Evolutionary conservation across 2,329 filamentous ascomycete genomes (phyloP).

Genomic region (Dissoconium aciculare): DNA sequence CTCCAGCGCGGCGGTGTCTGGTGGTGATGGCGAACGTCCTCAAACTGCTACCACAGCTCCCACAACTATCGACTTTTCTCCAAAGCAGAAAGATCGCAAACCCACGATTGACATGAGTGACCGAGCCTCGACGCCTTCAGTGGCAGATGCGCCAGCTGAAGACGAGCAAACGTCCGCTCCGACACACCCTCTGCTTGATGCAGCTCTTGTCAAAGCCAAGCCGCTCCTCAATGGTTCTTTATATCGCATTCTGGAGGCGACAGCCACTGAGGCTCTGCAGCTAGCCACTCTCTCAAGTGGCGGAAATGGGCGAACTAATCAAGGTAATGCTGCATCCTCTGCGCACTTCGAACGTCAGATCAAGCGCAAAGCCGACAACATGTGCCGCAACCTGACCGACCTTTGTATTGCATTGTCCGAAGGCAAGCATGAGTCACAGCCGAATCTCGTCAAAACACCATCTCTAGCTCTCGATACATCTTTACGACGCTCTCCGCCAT

Average conservation of each 20-base stretch:
- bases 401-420: constrained; percentile 63
- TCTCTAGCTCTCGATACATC: constrained; percentile 10
- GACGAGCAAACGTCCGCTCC: constrained; percentile 37
- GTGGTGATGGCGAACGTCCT: constrained; percentile 64
- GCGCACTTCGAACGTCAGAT: constrained; percentile 59
- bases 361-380: constrained; percentile 76
- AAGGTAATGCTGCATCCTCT: not conserved
- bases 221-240: constrained; percentile 53
- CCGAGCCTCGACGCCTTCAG: constrained; percentile 20
- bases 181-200: constrained; percentile 61
- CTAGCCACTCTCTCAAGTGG: constrained; percentile 65
- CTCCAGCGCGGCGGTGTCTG: constrained; percentile 64
- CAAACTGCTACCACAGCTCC: constrained; percentile 80
- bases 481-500: constrained; percentile 4
- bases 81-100: constrained; percentile 51
- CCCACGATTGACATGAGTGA: constrained; percentile 10
- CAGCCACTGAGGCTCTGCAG: constrained; percentile 65
- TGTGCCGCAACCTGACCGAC: constrained; percentile 86
- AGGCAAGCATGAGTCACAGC: constrained; percentile 18
- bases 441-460: constrained; percentile 10
- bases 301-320: constrained; percentile 37
- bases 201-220: constrained; percentile 67
- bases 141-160: constrained; percentile 18
- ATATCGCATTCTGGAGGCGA: constrained; percentile 64
- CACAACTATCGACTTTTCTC: constrained; percentile 81